These are phyloP conservation scores for Croton setiger DNA, from an alignment of 441 rosid species.

Conservation along the genomic window DNA sequence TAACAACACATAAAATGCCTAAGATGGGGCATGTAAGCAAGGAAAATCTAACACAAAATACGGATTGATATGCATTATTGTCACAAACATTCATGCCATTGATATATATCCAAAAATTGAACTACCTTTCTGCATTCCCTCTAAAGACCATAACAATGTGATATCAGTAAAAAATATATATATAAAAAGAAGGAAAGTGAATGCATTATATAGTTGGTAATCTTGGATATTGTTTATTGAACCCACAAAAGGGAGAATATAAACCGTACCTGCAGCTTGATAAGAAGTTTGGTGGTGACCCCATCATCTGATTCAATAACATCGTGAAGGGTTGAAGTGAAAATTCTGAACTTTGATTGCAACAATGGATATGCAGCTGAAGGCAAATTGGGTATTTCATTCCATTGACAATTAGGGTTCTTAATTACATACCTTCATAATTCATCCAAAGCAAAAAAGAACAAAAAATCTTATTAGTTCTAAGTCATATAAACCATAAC, in stretches of 20 bases:
- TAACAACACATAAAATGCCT: neutral
- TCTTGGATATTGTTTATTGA: neutral
- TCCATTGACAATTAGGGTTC: slow-evolving; percentile 78
- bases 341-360: slow-evolving; percentile 68
- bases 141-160: neutral
- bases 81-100: neutral
- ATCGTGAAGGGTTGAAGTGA: slow-evolving; percentile 68
- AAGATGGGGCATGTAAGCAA: neutral
- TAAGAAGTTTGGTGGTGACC: slow-evolving; percentile 77
- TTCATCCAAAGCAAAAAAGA: neutral
- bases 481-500: neutral
- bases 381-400: slow-evolving; percentile 65
- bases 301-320: slow-evolving; percentile 66
- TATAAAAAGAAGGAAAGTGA: neutral
- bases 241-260: neutral
- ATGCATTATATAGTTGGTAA: neutral
- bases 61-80: neutral
- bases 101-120: neutral
- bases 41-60: neutral
- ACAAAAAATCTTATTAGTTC: neutral
- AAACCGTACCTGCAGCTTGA: slow-evolving; percentile 61
- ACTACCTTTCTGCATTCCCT: neutral
- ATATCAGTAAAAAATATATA: neutral
- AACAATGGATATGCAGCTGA: slow-evolving; percentile 64
- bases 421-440: slow-evolving; percentile 51